Evolutionary conservation across 345 rosid genomes (phyloP), one percentile per base, ranked within the genome.

Genomic region (Eutrema heterophyllum): DNA sequence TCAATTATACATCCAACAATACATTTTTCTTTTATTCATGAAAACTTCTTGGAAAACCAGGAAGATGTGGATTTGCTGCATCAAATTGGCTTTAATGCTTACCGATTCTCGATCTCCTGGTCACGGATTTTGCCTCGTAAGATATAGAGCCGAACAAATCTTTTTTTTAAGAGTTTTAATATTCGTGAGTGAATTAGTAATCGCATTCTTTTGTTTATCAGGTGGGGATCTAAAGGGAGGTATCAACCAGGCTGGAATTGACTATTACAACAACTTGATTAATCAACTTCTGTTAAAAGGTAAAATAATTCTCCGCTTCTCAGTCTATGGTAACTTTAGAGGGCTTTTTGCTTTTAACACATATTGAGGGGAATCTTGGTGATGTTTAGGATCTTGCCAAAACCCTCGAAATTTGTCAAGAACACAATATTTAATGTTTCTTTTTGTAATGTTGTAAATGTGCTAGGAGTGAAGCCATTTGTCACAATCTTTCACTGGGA

Each of bases 61-160:
- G 35, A 65, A 40, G 80, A 77, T 50, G 80, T 77, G 64, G 57
- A 48, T 56, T 40, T 77, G 68, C 30, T 77, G 35, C 72, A 71
- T 32, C 62, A 77, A 26, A 74, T 80, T 16, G 87, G 87, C 14
- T 78, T 82, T 11, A 64, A 75, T 69, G 85, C 84, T 30, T 82
- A 82, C 26, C 67, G 87, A 29, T 82, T 84, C 49, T 84, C 85
- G 8, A 82, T 82, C 62, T 84, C 85, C 0, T 84, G 87, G 87
- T 67, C 87, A 4, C 67, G 87, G 58, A 55, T 84, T 30, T 45
- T 84, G 29, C 87, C 87, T 43, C 52, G 83, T 84, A 84, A 77
- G 80, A 38, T 64, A 4, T 27, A 9, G 0, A 50, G 59, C 13
- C 3, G 13, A 18, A 15, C n/a, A 72, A 5, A 33, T 46, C 49